Base-by-base conservation (phyloP, 83 land plant species). In the Isoetes engelmannii region DNA sequence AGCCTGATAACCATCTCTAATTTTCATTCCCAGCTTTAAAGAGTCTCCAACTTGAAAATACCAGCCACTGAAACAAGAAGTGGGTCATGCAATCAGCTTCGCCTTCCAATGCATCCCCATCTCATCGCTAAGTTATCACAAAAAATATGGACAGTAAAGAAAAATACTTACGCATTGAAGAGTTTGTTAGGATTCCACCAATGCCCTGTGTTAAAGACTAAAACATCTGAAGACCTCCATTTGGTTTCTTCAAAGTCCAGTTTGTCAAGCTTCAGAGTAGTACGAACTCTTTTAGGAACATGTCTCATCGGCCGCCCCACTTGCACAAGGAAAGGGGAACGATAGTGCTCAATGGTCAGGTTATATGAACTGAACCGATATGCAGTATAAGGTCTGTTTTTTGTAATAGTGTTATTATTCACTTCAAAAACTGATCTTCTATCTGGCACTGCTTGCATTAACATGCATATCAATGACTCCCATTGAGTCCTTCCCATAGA, bases 401-500 rank as follows among this genome's bases (percentile, higher is more conserved):
- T 92, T 12, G 88, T 85, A 18, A 89, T 92, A 42, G 57, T 84
- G 6, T 83, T 71, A 1, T 85, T 83, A 64, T 75, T 81, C 0
- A 83, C 71, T 70, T 87, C 92, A 71, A 74, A 80, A 4, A 92
- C 86, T 45, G 69, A 77, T 18, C 57, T 79, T 58, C 82, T 83
- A 71, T 89, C 87, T 45, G 61, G 68, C 28, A 83, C 61, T 4
- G 80, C 96, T 71, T 72, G 76, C 67, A 83, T 67, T 53, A 92
- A 70, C 74, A 92, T 60, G 61, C 98, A 92, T 50, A 89, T 67
- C 83, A 92, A 77, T 4, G 98, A 92, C 74, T 92, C 96, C 96
- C 96, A 92, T 65, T 92, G 98, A 45, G 92, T 92, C 56, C 98
- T 79, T 45, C 92, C 92, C 57, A 92, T 80, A 5, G 98, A 92